These are phyloP conservation scores for Claviceps africana DNA, from an alignment of 2,329 filamentous ascomycete genomes.

Conservation along the genomic window DNA sequence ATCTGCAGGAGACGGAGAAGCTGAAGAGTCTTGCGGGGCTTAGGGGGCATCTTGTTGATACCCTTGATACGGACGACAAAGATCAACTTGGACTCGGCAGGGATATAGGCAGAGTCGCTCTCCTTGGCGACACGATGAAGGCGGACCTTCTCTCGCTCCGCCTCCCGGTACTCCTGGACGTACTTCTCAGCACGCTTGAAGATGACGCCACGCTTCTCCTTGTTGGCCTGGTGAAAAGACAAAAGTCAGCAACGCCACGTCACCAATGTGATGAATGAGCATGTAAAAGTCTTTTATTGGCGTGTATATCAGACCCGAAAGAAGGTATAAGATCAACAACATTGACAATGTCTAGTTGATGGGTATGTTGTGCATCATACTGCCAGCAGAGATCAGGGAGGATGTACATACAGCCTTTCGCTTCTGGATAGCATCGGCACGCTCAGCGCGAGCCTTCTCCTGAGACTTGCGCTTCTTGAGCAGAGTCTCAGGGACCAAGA, in stretches of 20 bases:
- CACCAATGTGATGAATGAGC: neutral
- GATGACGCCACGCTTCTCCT: constrained; percentile 96
- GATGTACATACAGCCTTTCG: constrained; percentile 74
- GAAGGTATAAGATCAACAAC: constrained; percentile 96
- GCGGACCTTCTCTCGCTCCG: constrained; percentile 96
- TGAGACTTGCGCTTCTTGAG: constrained; percentile 99
- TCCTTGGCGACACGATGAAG: constrained; percentile 80
- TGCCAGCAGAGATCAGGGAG: constrained; percentile 17
- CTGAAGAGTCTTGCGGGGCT: constrained; percentile 99
- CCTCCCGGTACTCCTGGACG: constrained; percentile 98
- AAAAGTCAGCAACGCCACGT: constrained; percentile 23
- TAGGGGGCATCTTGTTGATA: constrained; percentile 99
- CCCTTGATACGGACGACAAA: constrained; percentile 99
- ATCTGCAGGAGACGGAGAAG: constrained; percentile 99
- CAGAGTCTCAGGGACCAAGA: constrained; percentile 97
- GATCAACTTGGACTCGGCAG: constrained; percentile 88
- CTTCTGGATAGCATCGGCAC: constrained; percentile 64
- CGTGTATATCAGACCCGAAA: constrained; percentile 83
- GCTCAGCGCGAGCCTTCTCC: constrained; percentile 95
- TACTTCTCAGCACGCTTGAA: constrained; percentile 99
- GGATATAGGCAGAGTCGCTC: constrained; percentile 85
- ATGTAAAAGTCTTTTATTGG: constrained; percentile 13
- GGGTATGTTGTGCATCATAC: constrained; percentile 80
- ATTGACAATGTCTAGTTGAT: constrained; percentile 93
- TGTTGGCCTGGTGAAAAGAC: constrained; percentile 62